Evolutionary conservation across 2,329 filamentous ascomycete genomes (phyloP).

Genomic region (Chaetomium sp.): DNA sequence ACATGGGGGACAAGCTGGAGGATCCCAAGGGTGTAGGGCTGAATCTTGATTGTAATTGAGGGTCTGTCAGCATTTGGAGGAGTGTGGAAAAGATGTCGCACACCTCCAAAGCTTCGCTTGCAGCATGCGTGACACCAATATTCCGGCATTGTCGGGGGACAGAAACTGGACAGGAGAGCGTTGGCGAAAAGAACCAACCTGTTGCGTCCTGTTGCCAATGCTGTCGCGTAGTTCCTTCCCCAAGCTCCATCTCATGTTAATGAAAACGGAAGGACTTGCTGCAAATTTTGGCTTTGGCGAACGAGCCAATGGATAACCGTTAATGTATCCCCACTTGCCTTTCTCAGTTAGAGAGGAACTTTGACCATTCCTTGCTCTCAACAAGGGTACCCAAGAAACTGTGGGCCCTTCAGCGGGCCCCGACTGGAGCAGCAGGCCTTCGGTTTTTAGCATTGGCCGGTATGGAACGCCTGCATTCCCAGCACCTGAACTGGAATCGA

Average conservation of each 20-base stretch:
- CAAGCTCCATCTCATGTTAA: not conserved
- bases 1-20: constrained; percentile 2
- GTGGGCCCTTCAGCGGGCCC: not conserved
- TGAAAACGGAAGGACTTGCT: constrained; percentile 13
- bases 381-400: not conserved
- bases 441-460: no score
- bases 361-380: not conserved
- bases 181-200: not conserved
- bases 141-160: no score
- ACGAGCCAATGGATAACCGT: constrained; percentile 5
- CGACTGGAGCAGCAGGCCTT: not conserved
- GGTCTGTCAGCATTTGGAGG: not conserved
- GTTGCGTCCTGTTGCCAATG: not conserved
- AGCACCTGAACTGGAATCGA: not conserved
- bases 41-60: not conserved
- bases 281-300: constrained; percentile 7
- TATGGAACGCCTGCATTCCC: no score
- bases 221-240: not conserved
- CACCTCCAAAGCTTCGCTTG: no score
- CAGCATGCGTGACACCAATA: no score
- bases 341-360: not conserved
- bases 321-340: not conserved
- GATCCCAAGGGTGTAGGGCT: constrained; percentile 5
- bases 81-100: not conserved
- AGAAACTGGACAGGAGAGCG: not conserved